These are phyloP conservation scores for Sporothrix sp. DNA, from an alignment of 2,329 filamentous ascomycete genomes.

Conservation along the genomic window DNA sequence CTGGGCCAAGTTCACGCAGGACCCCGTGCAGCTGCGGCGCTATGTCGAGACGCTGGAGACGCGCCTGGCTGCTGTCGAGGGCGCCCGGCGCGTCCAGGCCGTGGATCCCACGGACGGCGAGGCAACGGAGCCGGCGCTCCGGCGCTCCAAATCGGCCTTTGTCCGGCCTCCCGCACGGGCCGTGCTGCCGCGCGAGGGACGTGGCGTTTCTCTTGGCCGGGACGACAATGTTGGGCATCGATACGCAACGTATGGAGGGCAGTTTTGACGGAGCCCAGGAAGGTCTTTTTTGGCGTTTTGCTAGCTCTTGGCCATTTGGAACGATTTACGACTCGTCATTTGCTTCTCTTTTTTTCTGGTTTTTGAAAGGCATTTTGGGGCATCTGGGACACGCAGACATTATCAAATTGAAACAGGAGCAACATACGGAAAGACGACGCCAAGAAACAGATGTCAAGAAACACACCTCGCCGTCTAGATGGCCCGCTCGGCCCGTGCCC, in stretches of 20 bases:
- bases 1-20: slow-evolving; percentile 20
- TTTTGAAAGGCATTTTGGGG: neutral
- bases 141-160: neutral
- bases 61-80: slow-evolving; percentile 16
- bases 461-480: slow-evolving; percentile 25
- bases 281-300: neutral
- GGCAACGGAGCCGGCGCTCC: no score
- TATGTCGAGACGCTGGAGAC: slow-evolving; percentile 22
- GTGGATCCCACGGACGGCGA: no score
- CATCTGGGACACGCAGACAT: neutral
- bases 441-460: neutral
- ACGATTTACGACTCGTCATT: neutral
- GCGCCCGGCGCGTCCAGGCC: no score
- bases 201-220: no score
- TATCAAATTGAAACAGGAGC: neutral
- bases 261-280: no score
- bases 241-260: no score
- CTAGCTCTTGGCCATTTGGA: neutral
- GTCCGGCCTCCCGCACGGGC: slow-evolving; percentile 1
- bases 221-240: no score
- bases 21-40: slow-evolving; percentile 19
- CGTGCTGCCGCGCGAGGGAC: neutral
- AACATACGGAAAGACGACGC: neutral
- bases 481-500: slow-evolving; percentile 32
- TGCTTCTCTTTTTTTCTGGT: neutral